A percentile compares a stretch with the other conserved stretches of the same genome.
Evolutionary conservation across 306 rosid species (phyloP).

Genomic region (Vigna unguiculata): DNA sequence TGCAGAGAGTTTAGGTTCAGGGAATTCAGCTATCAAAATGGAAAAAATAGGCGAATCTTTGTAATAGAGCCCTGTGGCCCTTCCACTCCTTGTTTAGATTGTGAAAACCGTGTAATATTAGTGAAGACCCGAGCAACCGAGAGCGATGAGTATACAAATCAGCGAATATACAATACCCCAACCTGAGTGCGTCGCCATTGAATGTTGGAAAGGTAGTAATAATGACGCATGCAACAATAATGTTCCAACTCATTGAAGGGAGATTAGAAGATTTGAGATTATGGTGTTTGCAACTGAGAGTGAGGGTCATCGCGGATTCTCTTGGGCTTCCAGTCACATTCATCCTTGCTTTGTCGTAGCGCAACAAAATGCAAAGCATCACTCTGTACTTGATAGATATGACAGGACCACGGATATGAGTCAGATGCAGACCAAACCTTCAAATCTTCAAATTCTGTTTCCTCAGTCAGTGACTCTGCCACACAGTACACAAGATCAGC

Average conservation of each 20-base stretch:
- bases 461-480: slow-evolving; percentile 79
- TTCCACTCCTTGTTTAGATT: too few species aligned
- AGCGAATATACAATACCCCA: too few species aligned
- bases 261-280: slow-evolving; percentile 17
- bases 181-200: too few species aligned
- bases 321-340: slow-evolving; percentile 75
- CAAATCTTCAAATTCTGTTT: slow-evolving; percentile 79
- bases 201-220: too few species aligned
- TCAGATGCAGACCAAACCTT: slow-evolving; percentile 90
- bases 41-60: too few species aligned
- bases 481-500: slow-evolving; percentile 70
- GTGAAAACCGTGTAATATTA: too few species aligned
- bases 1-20: too few species aligned
- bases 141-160: too few species aligned
- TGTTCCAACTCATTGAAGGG: slow-evolving; percentile 6
- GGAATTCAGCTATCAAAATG: too few species aligned
- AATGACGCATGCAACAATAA: background rate
- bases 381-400: slow-evolving; percentile 84
- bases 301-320: slow-evolving; percentile 72
- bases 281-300: slow-evolving; percentile 46
- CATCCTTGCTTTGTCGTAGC: slow-evolving; percentile 79
- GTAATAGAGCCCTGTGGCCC: too few species aligned
- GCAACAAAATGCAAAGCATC: slow-evolving; percentile 92
- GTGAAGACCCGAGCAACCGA: too few species aligned
- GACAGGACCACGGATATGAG: slow-evolving; percentile 92